Conservation (phyloP, 306 rosid species). For the Senna siamea region DNA sequence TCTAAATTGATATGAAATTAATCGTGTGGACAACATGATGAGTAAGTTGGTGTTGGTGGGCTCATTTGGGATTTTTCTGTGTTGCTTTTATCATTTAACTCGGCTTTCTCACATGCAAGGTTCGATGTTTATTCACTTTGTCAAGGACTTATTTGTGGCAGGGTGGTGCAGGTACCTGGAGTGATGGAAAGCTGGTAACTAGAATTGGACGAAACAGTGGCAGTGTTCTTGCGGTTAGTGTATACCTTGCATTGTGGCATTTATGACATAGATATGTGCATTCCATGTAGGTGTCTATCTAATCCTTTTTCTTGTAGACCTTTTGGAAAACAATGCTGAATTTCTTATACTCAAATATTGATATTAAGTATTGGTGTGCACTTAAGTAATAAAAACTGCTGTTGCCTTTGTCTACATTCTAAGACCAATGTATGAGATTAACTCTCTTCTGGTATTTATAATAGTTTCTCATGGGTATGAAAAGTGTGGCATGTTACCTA, state of each 20-base stretch:
- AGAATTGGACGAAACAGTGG: slow-evolving; percentile 95
- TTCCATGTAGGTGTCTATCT: slow-evolving; percentile 4
- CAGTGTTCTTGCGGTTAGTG: slow-evolving; percentile 83
- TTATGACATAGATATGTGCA: slow-evolving; percentile 16
- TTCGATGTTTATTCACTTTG: slow-evolving; percentile 37
- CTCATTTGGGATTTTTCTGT: slow-evolving; percentile 23
- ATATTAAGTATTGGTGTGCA: background rate
- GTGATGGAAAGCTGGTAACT: slow-evolving; percentile 96
- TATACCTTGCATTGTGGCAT: background rate
- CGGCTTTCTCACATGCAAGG: slow-evolving; percentile 17
- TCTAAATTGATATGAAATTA: slow-evolving; percentile 28
- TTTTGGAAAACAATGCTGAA: slow-evolving; percentile 13
- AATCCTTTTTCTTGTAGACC: background rate
- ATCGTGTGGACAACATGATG: slow-evolving; percentile 16
- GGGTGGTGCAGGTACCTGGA: slow-evolving; percentile 99
- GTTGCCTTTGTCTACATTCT: background rate
- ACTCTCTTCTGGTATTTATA: slow-evolving; percentile 5
- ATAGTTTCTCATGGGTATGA: background rate
- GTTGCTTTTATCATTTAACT: slow-evolving; percentile 23
- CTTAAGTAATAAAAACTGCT: background rate
- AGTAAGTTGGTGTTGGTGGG: slow-evolving; percentile 28
- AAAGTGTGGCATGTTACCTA: background rate
- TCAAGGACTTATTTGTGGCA: slow-evolving; percentile 91
- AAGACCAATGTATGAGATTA: background rate
- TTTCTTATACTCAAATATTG: slow-evolving; percentile 22